Percentiles rank a stretch among this genome's conserved stretches.
Evolutionary conservation across 2,329 filamentous ascomycete species (phyloP).

Genomic region (Colletotrichum agaves): DNA sequence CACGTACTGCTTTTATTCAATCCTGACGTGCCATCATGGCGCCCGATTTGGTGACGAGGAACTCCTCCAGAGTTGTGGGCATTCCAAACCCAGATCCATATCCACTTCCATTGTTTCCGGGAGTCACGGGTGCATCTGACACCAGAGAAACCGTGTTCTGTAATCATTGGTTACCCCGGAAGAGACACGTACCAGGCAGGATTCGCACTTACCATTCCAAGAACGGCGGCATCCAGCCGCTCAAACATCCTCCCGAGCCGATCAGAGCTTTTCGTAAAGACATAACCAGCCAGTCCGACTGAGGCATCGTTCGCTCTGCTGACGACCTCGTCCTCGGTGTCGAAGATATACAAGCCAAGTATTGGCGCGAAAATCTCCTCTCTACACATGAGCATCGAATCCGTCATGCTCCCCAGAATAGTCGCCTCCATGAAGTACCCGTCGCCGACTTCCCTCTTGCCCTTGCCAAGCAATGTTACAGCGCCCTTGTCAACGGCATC

Average conservation of each 20-base stretch:
- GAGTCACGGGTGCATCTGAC: conserved; percentile 4
- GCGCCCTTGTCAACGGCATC: conserved; percentile 73
- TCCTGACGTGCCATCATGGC: conserved; percentile 17
- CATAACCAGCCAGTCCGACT: conserved; percentile 80
- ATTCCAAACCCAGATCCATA: conserved; percentile 5
- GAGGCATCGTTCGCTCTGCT: conserved; percentile 74
- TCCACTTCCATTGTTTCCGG: conserved; percentile 17
- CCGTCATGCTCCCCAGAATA: conserved; percentile 74
- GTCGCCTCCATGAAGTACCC: conserved; percentile 80
- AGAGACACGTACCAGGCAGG: too few relatives aligned
- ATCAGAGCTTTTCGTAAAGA: conserved; percentile 66
- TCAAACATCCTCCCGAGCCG: conserved; percentile 57
- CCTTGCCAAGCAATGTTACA: conserved; percentile 66
- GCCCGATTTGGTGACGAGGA: conserved; percentile 26
- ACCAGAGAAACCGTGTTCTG: conserved; percentile 31
- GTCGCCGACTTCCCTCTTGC: conserved; percentile 67
- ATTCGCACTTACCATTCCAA: conserved; percentile 65
- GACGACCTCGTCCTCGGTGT: conserved; percentile 77
- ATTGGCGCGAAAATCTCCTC: conserved; percentile 85
- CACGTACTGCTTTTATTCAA: background rate
- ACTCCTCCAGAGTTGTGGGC: conserved; percentile 27
- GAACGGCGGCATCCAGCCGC: conserved; percentile 72
- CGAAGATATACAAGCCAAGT: conserved; percentile 76
- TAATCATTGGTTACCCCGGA: too few relatives aligned
- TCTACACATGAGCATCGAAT: conserved; percentile 71